Percentiles rank a stretch among this genome's conserved stretches.
These are phyloP conservation scores for Cryoendolithus antarcticus DNA, from an alignment of 2,329 filamentous ascomycete species.

Conservation along the genomic window DNA sequence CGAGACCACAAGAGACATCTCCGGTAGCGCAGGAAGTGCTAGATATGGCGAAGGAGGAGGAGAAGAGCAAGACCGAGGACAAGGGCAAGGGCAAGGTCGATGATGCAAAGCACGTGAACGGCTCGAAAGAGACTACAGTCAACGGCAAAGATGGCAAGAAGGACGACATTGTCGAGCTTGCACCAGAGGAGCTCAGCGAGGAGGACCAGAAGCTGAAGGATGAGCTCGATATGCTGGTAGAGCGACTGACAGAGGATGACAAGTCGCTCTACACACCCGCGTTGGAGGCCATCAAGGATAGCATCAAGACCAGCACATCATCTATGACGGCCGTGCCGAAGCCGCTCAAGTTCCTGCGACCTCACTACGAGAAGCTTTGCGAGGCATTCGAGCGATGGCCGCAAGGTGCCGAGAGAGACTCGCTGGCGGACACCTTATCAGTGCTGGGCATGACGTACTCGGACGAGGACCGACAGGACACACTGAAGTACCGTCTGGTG, in stretches of 20 bases:
- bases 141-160: conserved; percentile 54
- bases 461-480: conserved; percentile 78
- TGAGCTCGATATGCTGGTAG: conserved; percentile 95
- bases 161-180: conserved; percentile 59
- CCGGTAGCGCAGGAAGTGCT: too few species aligned
- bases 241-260: conserved; percentile 83
- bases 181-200: conserved; percentile 81
- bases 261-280: conserved; percentile 79
- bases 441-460: conserved; percentile 99
- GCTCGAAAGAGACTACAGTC: conserved; percentile 39
- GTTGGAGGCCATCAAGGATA: conserved; percentile 91
- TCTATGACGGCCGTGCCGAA: conserved; percentile 99
- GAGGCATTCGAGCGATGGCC: conserved; percentile 86
- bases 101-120: conserved; percentile 52
- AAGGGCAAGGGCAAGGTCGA: conserved; percentile 91
- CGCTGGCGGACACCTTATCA: conserved; percentile 87
- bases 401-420: conserved; percentile 69
- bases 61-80: conserved; percentile 56
- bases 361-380: conserved; percentile 83
- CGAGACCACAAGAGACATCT: too few species aligned
- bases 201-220: conserved; percentile 97
- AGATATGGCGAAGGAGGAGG: conserved; percentile 77
- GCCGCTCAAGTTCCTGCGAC: conserved; percentile 92
- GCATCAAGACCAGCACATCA: conserved; percentile 97
- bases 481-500: conserved; percentile 85